A percentile compares a stretch with the other conserved stretches of the same genome.
Conservation (phyloP, 148 eudicot genomes). For the Arbutus unedo region DNA sequence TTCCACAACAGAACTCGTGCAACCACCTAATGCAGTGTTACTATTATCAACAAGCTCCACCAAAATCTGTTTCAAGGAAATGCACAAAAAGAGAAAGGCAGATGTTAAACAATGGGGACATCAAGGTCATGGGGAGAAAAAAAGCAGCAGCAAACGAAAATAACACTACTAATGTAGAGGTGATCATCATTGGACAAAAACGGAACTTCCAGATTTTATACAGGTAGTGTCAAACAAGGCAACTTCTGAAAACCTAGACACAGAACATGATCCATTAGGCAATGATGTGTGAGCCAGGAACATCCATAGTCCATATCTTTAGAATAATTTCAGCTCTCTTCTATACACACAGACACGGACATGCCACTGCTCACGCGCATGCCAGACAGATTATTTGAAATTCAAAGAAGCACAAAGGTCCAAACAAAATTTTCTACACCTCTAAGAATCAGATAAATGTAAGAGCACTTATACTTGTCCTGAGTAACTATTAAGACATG, state of each 20-base stretch:
- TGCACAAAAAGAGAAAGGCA: conserved; percentile 11
- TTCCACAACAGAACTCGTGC: conserved; percentile 31
- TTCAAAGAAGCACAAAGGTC: neutral
- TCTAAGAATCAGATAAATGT: neutral
- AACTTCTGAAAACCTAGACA: neutral
- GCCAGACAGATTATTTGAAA: neutral
- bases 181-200: neutral
- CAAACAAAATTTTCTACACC: neutral
- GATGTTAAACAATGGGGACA: neutral
- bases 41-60: conserved; percentile 60
- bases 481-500: neutral
- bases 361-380: neutral
- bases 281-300: neutral
- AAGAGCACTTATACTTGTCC: neutral
- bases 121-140: neutral
- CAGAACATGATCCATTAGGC: neutral
- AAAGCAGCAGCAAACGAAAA: neutral
- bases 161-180: neutral
- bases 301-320: neutral
- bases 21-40: conserved; percentile 33
- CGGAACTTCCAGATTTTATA: neutral
- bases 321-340: neutral
- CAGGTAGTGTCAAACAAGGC: neutral
- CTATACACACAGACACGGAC: neutral
- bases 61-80: conserved; percentile 58